A percentile compares a stretch with the other conserved stretches of the same genome.
Conservation (phyloP, 208 protist genomes). For the Histomonas meleagridis region DNA sequence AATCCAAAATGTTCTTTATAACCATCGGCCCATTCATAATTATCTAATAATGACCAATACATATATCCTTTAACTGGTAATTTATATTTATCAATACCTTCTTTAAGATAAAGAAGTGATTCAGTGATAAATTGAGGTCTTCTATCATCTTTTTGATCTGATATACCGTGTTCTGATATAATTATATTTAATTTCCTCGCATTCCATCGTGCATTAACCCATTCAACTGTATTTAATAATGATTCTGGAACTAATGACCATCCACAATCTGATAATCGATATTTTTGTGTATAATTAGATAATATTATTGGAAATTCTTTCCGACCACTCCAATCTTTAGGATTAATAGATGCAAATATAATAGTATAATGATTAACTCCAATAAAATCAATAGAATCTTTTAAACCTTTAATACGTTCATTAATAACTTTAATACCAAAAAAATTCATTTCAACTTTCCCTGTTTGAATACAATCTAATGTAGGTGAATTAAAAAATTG, state of each 20-base stretch:
- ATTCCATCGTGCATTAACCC: not conserved
- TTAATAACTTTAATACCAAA: not conserved
- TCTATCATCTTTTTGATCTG: not conserved
- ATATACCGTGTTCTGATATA: not conserved
- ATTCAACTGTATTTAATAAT: not conserved
- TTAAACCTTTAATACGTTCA: not conserved
- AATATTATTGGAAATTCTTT: not conserved
- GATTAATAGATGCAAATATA: not conserved
- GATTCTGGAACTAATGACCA: not conserved
- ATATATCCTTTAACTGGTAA: slow-evolving; percentile 41
- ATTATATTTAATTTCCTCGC: not conserved
- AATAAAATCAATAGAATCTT: not conserved
- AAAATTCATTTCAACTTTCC: not conserved
- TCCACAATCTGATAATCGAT: not conserved
- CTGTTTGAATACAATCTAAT: not conserved
- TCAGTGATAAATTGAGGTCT: not conserved
- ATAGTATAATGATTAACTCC: not conserved
- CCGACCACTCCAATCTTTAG: not conserved
- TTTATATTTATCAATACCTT: slow-evolving; percentile 31
- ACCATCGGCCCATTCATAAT: slow-evolving; percentile 53
- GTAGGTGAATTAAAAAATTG: not conserved
- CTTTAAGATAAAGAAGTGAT: not conserved
- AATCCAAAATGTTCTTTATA: slow-evolving; percentile 49
- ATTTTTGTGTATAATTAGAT: not conserved
- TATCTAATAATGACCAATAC: slow-evolving; percentile 49